Base-by-base conservation (phyloP, 257 asterid species). In the Marsdenia floribunda region DNA sequence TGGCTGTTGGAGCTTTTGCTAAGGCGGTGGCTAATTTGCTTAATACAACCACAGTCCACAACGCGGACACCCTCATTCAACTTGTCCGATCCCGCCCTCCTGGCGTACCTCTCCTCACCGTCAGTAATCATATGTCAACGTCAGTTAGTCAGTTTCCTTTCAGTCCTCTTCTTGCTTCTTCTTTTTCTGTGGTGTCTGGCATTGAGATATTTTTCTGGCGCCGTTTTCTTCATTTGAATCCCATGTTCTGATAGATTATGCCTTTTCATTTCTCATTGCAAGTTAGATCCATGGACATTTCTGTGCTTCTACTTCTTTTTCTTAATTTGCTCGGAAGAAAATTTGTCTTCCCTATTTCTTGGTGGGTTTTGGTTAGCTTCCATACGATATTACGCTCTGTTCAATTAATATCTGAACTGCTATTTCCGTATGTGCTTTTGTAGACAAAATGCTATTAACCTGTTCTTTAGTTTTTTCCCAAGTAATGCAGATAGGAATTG, bases 41-140 rank as follows among this genome's bases (percentile, higher is more conserved):
- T 60, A 95, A 95, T 77, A 89, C 85, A 68, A 90, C 97, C 80
- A 85, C 90, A 22, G 96, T 90, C 60, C 72, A 86, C 86, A 95
- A 95, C 80, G 76, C 80, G 76, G 96, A 89, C 61, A 89, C 96
- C 77, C 99, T 95, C 75, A 87, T 88, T 79, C 89, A 82, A 58
- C 96, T 84, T 19, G 98, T 89, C 83, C 90, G 88, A 26, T 83
- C 84, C 84, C 97, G 99, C 18, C 96, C 97, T 76, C 84, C 93
- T 4, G 89, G 90, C 16, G 88, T 90, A n/a, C 99, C 99, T 79
- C 96, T 95, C 54, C 76, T 95, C 79, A 95, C 99, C 44, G 96
- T 95, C 84, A 92, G 98, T 89, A 95, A 95, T 77, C 99, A 92
- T 82, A 89, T 92, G 98, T 95, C 99, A 85, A 92, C 98, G 98